These are phyloP conservation scores for Candida albicans DNA, from an alignment of 1,139 yeast genomes.

Conservation along the genomic window DNA sequence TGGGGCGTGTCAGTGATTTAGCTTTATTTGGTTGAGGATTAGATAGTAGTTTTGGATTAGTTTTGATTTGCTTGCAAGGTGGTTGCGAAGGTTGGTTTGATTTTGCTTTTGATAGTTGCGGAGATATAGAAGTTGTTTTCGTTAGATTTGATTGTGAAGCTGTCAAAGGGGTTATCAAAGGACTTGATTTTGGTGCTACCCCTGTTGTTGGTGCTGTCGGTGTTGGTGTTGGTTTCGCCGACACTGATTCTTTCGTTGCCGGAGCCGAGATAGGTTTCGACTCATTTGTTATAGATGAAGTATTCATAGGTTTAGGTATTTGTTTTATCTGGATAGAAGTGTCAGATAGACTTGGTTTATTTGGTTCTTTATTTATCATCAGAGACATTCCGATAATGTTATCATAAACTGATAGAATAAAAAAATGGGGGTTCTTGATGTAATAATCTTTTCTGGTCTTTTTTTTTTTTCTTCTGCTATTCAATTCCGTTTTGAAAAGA, in stretches of 20 bases:
- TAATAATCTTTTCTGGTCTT: too few species aligned
- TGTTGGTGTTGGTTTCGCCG: too few species aligned
- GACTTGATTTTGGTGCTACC: not conserved
- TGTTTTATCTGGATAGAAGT: not conserved
- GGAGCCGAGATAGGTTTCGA: not conserved
- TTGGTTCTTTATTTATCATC: not conserved
- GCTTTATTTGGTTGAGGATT: conserved; percentile 1
- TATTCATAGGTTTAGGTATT: not conserved
- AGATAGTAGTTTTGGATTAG: not conserved
- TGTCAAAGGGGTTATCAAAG: not conserved
- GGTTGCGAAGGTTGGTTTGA: conserved; percentile 1
- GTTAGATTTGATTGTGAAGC: not conserved
- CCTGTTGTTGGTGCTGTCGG: not conserved
- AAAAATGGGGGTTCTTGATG: too few species aligned
- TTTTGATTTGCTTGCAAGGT: conserved; percentile 1
- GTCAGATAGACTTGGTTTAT: not conserved
- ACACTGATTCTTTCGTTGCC: not conserved
- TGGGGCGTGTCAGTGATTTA: conserved; percentile 3
- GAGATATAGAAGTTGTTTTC: not conserved
- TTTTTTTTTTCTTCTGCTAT: too few species aligned
- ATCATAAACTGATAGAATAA: not conserved
- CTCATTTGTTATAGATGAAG: not conserved
- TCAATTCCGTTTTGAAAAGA: too few species aligned
- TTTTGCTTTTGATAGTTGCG: not conserved
- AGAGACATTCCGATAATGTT: not conserved